These are phyloP conservation scores for Sordaria brevicollis DNA, from an alignment of 495 filamentous ascomycete species.

Conservation along the genomic window DNA sequence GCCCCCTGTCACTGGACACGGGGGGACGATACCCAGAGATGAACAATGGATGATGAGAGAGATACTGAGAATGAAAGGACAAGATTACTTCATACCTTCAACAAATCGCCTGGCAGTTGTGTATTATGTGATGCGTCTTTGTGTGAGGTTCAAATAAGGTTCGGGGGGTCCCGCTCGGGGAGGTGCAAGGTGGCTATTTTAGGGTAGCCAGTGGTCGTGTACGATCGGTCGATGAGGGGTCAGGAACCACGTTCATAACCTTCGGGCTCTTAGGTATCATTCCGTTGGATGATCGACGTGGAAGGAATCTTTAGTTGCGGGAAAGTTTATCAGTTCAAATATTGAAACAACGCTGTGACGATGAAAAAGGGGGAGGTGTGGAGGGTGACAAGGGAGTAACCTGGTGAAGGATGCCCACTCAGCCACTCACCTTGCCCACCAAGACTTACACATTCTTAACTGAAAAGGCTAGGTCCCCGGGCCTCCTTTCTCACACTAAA, in stretches of 20 bases:
- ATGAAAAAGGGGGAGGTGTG: not conserved
- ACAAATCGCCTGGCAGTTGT: not conserved
- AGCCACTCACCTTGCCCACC: no score
- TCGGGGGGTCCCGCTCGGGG: not conserved
- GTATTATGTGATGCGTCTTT: not conserved
- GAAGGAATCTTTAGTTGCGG: not conserved
- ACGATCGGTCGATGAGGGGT: not conserved
- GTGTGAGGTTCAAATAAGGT: not conserved
- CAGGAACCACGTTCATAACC: not conserved
- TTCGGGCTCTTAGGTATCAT: not conserved
- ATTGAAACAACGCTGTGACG: not conserved
- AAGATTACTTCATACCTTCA: not conserved
- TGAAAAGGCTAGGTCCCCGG: not conserved
- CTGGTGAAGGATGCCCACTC: not conserved
- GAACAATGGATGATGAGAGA: not conserved
- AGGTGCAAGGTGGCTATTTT: not conserved
- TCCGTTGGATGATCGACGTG: not conserved
- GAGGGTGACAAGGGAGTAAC: not conserved
- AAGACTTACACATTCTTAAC: not conserved
- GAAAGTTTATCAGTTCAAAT: not conserved
- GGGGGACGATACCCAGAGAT: not conserved
- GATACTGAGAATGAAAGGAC: not conserved
- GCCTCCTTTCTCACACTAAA: not conserved
- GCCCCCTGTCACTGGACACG: not conserved
- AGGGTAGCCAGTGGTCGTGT: not conserved